Conservation (phyloP, 768 basidiomycete species). For the Boletus sp. region DNA sequence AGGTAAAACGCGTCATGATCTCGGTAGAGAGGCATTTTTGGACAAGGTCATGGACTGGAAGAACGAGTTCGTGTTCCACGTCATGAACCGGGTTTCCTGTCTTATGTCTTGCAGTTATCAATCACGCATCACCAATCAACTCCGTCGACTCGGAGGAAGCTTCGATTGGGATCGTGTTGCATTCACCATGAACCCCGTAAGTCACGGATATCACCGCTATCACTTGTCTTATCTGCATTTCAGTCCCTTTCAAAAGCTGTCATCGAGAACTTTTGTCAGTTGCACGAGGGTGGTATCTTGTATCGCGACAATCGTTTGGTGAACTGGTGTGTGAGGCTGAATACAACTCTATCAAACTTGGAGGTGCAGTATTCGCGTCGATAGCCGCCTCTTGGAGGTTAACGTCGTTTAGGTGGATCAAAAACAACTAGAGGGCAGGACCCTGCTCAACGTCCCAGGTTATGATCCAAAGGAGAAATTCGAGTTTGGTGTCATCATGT, state of each 20-base stretch:
- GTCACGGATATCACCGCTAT: conserved; percentile 12
- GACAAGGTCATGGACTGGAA: conserved; percentile 96
- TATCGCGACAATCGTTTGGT: conserved; percentile 97
- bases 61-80: conserved; percentile 68
- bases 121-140: conserved; percentile 84
- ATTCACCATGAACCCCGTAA: conserved; percentile 91
- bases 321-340: conserved; percentile 95
- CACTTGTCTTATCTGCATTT: conserved; percentile 1
- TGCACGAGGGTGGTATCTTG: conserved; percentile 88
- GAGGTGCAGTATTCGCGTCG: conserved; percentile 52
- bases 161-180: conserved; percentile 94
- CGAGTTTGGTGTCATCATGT: conserved; percentile 94
- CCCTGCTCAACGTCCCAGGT: conserved; percentile 85
- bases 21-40: conserved; percentile 91
- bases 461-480: conserved; percentile 95
- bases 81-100: background rate
- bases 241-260: conserved; percentile 83
- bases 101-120: conserved; percentile 64
- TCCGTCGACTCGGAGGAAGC: conserved; percentile 84
- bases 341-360: conserved; percentile 96
- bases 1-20: conserved; percentile 83
- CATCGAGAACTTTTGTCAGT: conserved; percentile 81
- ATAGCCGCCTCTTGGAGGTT: background rate
- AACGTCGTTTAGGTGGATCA: conserved; percentile 71
- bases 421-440: conserved; percentile 81